These are phyloP conservation scores for Neofusicoccum ribis DNA, from an alignment of 2,329 filamentous ascomycete species.

Conservation along the genomic window DNA sequence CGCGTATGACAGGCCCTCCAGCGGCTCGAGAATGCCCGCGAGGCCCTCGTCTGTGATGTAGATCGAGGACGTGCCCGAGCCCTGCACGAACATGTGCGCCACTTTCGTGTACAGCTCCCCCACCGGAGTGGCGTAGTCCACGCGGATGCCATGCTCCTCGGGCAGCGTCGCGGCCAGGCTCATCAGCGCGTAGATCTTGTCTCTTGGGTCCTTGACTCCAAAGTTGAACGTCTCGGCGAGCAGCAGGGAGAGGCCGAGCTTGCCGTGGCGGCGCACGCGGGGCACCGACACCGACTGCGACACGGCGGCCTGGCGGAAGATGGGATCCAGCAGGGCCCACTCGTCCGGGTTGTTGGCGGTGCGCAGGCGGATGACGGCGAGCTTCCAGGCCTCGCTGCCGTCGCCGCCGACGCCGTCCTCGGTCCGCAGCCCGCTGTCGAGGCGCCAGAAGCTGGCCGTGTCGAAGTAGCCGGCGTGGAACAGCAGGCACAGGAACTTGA, in stretches of 20 bases:
- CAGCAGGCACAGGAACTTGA: constrained; percentile 5
- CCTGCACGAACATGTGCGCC: background rate
- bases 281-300: too few species aligned
- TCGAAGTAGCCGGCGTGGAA: constrained; percentile 6
- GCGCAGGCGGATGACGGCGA: background rate
- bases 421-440: background rate
- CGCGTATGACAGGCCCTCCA: background rate
- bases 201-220: background rate
- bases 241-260: background rate
- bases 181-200: background rate
- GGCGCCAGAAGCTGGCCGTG: background rate
- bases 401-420: constrained; percentile 10
- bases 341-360: background rate
- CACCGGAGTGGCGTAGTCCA: background rate
- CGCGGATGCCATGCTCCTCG: background rate
- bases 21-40: background rate
- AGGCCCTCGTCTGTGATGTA: background rate
- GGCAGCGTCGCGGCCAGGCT: background rate
- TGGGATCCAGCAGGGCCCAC: background rate
- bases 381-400: constrained; percentile 5
- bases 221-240: background rate
- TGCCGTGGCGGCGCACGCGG: background rate
- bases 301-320: background rate
- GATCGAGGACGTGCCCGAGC: background rate
- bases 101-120: background rate